These are phyloP conservation scores for Chlamydomonas sp. DNA, from an alignment of 139 green algal species.

Conservation along the genomic window DNA sequence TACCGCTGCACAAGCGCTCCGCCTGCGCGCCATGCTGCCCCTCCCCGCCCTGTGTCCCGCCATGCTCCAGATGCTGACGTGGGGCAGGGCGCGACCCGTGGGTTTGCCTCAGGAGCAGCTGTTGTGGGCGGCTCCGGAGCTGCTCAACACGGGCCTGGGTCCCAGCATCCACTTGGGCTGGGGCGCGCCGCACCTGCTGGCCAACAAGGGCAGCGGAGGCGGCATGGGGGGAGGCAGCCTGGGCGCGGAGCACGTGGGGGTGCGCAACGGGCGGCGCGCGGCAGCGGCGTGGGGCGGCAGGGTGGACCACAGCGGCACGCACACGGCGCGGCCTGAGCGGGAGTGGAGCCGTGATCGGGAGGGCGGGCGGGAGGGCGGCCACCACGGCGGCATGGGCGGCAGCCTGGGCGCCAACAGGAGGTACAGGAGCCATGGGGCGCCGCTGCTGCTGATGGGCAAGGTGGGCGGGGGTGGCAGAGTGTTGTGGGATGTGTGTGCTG, in stretches of 20 bases:
- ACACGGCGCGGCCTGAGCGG: neutral
- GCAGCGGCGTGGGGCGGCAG: neutral
- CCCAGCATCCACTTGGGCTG: neutral
- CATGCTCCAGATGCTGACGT: conserved; percentile 31
- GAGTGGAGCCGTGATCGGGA: neutral
- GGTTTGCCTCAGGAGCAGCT: conserved; percentile 11
- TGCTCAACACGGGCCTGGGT: conserved; percentile 2
- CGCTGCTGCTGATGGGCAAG: conserved; percentile 21
- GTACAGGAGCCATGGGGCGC: neutral
- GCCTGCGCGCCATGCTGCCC: conserved; percentile 3
- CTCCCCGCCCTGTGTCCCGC: conserved; percentile 4
- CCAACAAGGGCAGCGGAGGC: neutral
- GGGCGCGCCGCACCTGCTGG: neutral
- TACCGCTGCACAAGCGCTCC: neutral
- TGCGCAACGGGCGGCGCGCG: neutral
- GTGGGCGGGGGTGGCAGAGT: neutral
- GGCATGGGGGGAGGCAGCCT: neutral
- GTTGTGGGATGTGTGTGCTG: neutral
- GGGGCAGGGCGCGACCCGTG: conserved; percentile 29
- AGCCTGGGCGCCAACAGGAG: neutral
- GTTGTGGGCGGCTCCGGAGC: conserved; percentile 20
- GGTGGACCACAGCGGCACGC: neutral
- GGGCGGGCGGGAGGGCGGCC: too few species aligned
- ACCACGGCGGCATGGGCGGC: neutral
- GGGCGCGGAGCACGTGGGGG: neutral